Evolutionary conservation across 2,329 filamentous ascomycete species (phyloP).

Genomic region (Colletotrichum tofieldiae): DNA sequence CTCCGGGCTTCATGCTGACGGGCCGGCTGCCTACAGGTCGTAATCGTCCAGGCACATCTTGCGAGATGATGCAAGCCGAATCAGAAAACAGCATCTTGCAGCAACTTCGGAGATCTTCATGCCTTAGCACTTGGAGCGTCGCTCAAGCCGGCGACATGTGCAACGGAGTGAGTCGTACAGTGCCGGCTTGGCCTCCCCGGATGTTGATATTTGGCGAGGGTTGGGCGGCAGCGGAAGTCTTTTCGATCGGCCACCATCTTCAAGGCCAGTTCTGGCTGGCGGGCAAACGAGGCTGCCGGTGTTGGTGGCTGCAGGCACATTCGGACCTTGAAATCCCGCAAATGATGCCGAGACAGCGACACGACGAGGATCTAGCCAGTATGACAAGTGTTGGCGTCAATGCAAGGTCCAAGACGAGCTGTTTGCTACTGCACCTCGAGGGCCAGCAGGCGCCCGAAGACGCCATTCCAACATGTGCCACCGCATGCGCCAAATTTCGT

Average conservation of each 20-base stretch:
- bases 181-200: slow-evolving; percentile 21
- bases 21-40: slow-evolving; percentile 24
- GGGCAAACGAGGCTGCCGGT: neutral
- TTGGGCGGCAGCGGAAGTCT: slow-evolving; percentile 16
- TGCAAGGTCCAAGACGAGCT: neutral
- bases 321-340: neutral
- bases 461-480: slow-evolving; percentile 29
- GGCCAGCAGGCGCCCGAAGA: slow-evolving; percentile 20
- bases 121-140: slow-evolving; percentile 23
- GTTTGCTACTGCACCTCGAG: slow-evolving; percentile 11
- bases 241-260: neutral
- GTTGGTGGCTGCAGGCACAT: slow-evolving; percentile 7
- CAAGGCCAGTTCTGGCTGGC: slow-evolving; percentile 2
- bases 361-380: neutral
- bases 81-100: slow-evolving; percentile 32
- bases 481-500: slow-evolving; percentile 15
- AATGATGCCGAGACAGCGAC: slow-evolving; percentile 17
- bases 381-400: neutral
- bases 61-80: slow-evolving; percentile 18
- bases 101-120: slow-evolving; percentile 28
- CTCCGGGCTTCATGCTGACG: slow-evolving; percentile 21
- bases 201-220: slow-evolving; percentile 21
- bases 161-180: slow-evolving; percentile 21
- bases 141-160: slow-evolving; percentile 28
- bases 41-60: neutral